Conservation (phyloP, 768 basidiomycete species). For the Phaffia tasmanica region DNA sequence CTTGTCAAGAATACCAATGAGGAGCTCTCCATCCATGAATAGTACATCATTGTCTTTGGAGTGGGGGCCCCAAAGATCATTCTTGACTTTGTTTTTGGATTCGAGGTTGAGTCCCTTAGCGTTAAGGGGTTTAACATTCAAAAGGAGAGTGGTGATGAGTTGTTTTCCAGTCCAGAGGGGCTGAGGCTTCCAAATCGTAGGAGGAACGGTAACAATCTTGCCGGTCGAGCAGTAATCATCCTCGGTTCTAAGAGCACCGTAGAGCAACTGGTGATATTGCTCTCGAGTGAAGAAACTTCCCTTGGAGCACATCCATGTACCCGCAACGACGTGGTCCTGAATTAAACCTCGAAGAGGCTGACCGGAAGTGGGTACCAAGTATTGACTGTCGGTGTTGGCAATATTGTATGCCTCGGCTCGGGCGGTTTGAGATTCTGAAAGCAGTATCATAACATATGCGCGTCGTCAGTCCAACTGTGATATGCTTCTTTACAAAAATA, state of each 20-base stretch:
- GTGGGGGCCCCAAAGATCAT: slow-evolving; percentile 55
- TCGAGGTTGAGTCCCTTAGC: slow-evolving; percentile 72
- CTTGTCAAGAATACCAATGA: slow-evolving; percentile 92
- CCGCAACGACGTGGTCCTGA: slow-evolving; percentile 97
- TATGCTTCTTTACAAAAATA: not conserved
- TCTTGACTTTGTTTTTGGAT: slow-evolving; percentile 80
- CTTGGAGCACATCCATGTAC: slow-evolving; percentile 98
- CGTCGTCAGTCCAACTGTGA: slow-evolving; percentile 33
- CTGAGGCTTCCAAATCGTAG: slow-evolving; percentile 79
- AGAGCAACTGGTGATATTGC: slow-evolving; percentile 90
- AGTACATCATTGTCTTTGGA: slow-evolving; percentile 65
- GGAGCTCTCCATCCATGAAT: slow-evolving; percentile 83
- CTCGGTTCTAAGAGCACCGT: slow-evolving; percentile 86
- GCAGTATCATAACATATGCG: slow-evolving; percentile 15
- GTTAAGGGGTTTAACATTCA: slow-evolving; percentile 74
- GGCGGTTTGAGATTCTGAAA: slow-evolving; percentile 79
- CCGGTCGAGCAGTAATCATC: slow-evolving; percentile 52
- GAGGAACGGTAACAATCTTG: slow-evolving; percentile 69
- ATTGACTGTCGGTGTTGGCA: slow-evolving; percentile 96
- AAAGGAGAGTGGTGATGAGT: slow-evolving; percentile 84
- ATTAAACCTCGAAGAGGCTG: slow-evolving; percentile 95
- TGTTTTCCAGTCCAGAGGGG: slow-evolving; percentile 98
- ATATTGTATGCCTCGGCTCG: slow-evolving; percentile 88
- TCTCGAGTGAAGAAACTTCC: slow-evolving; percentile 90
- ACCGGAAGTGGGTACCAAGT: slow-evolving; percentile 96